Evolutionary conservation across 2,329 filamentous ascomycete species (phyloP).

Genomic region (Fusarium sp.): DNA sequence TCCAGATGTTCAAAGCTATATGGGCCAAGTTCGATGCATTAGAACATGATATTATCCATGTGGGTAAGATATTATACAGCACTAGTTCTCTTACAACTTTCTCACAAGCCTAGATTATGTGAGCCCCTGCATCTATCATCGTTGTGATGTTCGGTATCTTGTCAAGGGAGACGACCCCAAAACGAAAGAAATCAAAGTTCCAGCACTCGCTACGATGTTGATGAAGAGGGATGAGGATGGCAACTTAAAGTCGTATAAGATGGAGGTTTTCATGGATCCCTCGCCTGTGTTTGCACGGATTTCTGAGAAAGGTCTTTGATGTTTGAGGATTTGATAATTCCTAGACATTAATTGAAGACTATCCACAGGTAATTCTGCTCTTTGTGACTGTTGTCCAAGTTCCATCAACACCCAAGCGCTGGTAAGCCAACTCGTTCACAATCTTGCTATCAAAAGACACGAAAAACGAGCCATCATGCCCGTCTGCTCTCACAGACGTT

Average conservation of each 20-base stretch:
- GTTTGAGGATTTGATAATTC: not conserved
- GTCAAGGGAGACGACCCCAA: conserved; percentile 2
- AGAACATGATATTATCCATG: not conserved
- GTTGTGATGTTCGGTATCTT: conserved; percentile 2
- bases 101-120: not conserved
- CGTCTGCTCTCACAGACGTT: not conserved
- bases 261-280: not conserved
- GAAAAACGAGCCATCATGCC: not conserved
- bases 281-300: not conserved
- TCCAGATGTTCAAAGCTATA: not conserved
- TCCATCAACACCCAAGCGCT: conserved; percentile 17
- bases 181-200: not conserved
- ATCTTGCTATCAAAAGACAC: not conserved
- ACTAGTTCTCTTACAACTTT: accelerated
- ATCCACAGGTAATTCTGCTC: not conserved
- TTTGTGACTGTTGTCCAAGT: conserved; percentile 20
- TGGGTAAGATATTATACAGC: not conserved
- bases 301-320: not conserved
- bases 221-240: not conserved
- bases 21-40: conserved; percentile 3
- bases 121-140: conserved; percentile 4
- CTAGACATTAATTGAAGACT: not conserved
- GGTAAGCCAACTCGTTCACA: conserved; percentile 19
- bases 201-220: not conserved
- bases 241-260: not conserved